Evolutionary conservation across 805 yeast genomes (phyloP), one percentile per base, ranked within the genome.

Genomic region (Candida ortonii): DNA sequence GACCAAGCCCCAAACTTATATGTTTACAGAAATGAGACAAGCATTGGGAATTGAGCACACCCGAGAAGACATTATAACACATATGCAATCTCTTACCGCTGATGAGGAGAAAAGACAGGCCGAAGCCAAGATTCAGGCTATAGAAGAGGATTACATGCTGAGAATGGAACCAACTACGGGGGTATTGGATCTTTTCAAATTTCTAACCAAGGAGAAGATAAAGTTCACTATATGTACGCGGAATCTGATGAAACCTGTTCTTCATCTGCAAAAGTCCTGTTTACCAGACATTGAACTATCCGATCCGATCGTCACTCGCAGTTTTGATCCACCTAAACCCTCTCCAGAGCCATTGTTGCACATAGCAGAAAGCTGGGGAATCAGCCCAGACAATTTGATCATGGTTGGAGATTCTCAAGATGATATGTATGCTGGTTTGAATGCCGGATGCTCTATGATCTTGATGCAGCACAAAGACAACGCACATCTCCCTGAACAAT

Each of bases 321-420:
- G 73, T 12, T 81, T 80, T 51, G 56, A 64, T 26, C 87, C 87
- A 0, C 75, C 87, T 11, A 81, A 81, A 48, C 88, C 88, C 1
- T 65, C 73, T 8, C 84, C 85, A 0, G 73, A 70, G 27, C 85
- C 87, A 3, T 52, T 81, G 25, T 51, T 73, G 14, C 73, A 77
- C 43, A 79, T 81, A 16, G 73, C 80, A 3, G 39, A 61, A 23
- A 32, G 47, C 3, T 74, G 83, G 78, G 65, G 63, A 2, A 30
- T 71, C 12, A 46, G 55, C 1, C 74, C 83, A 0, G 44, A 55
- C 12, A 62, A 71, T 24, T 42, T 80, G 19, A 51, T 80, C 5
- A 81, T 81, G 88, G 82, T 81, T 11, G 89, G 89, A 9, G 88
- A 81, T 51, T 80, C 87, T 0, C 55, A 65, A 25, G 88, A 81